phyloP scores from a whole-genome alignment of 768 basidiomycete species.

The Candolleomyces efflorescens region DNA sequence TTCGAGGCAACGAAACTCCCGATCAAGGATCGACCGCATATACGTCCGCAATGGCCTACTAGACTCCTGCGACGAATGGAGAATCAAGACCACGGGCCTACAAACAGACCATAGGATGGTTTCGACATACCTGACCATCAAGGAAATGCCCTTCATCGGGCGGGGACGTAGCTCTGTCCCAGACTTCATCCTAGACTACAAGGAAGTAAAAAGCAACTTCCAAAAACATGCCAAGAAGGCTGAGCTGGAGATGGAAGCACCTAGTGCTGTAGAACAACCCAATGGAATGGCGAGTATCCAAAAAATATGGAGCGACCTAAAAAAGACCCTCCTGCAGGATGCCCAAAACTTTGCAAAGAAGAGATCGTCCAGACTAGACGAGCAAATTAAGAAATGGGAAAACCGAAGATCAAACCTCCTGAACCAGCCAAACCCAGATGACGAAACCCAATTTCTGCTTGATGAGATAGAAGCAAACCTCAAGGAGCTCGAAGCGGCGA shows the following conservation, averaged over 20 bases:
- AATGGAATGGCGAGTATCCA: conserved; percentile 2
- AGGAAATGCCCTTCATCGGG: conserved; percentile 20
- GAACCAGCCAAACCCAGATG: background rate
- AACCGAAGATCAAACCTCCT: background rate
- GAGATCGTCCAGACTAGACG: background rate
- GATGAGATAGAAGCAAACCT: background rate
- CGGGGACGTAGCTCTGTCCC: conserved; percentile 25
- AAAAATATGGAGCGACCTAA: background rate
- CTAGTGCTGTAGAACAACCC: background rate
- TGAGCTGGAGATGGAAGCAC: background rate
- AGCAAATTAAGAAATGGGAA: background rate
- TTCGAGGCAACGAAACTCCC: background rate
- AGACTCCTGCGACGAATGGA: conserved; percentile 17
- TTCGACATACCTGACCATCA: conserved; percentile 11
- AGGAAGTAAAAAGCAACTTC: background rate
- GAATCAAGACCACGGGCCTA: conserved; percentile 14
- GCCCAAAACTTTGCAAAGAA: background rate
- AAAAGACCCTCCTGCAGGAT: background rate
- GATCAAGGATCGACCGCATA: conserved; percentile 29
- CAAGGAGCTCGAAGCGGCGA: background rate
- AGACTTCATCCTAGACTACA: conserved; percentile 14
- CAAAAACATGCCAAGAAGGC: background rate
- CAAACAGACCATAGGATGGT: conserved; percentile 25
- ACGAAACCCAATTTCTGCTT: background rate
- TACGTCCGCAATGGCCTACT: conserved; percentile 16